These are phyloP conservation scores for Penicillium coprophilum DNA, from an alignment of 495 filamentous ascomycete species.

Conservation along the genomic window DNA sequence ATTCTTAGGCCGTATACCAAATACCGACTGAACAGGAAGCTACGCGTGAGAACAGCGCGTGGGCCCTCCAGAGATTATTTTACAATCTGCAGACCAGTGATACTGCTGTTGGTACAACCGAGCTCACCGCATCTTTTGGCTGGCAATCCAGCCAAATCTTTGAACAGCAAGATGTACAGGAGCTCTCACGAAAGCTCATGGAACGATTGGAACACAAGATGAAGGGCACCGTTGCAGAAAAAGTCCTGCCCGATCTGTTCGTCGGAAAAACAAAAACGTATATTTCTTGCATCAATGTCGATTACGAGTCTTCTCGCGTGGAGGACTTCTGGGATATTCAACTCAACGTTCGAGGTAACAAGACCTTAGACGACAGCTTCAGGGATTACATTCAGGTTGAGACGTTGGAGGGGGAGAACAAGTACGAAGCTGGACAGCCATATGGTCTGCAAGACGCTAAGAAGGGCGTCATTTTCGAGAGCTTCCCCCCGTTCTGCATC, in stretches of 20 bases:
- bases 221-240: constrained; percentile 96
- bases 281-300: constrained; percentile 96
- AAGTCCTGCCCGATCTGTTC: constrained; percentile 84
- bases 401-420: constrained; percentile 96
- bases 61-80: constrained; percentile 90
- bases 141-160: constrained; percentile 99
- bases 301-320: constrained; percentile 88
- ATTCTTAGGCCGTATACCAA: constrained; percentile 81
- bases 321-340: constrained; percentile 99
- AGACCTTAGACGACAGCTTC: constrained; percentile 91
- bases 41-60: constrained; percentile 82
- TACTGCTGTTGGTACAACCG: constrained; percentile 79
- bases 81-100: constrained; percentile 86
- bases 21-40: constrained; percentile 88
- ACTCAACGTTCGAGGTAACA: constrained; percentile 91
- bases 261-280: constrained; percentile 97
- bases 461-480: constrained; percentile 96
- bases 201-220: constrained; percentile 94
- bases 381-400: constrained; percentile 95
- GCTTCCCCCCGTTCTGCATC: constrained; percentile 93
- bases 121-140: constrained; percentile 93
- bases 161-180: constrained; percentile 98
- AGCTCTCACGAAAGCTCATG: constrained; percentile 94
- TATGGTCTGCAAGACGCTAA: constrained; percentile 93
- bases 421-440: constrained; percentile 86